These are phyloP conservation scores for Musa acuminata DNA, from an alignment of 176 grass and related monocot genomes.

Conservation along the genomic window DNA sequence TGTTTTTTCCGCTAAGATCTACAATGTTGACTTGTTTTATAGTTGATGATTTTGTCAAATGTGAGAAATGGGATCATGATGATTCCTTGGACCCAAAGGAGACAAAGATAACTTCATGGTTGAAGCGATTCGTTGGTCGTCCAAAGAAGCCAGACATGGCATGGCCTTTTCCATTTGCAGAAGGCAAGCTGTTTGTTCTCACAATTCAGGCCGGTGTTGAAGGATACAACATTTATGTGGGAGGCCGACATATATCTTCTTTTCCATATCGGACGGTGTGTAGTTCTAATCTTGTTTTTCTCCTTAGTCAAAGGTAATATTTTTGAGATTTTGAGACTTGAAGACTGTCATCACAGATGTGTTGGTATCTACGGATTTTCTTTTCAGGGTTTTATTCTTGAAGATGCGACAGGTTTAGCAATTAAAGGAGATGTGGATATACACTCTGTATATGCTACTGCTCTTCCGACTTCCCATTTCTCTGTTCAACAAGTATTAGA, in stretches of 20 bases:
- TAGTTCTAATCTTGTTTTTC: conserved; percentile 11
- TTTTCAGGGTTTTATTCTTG: conserved; percentile 66
- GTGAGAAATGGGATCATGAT: conserved; percentile 62
- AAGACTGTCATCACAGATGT: no score
- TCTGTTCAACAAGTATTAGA: conserved; percentile 68
- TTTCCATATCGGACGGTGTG: conserved; percentile 75
- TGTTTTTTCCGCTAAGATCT: conserved; percentile 9
- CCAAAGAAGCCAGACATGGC: conserved; percentile 86
- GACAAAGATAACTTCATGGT: conserved; percentile 58
- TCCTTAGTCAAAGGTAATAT: neutral
- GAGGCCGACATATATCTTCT: conserved; percentile 70
- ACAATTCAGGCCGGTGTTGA: conserved; percentile 70
- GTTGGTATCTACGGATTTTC: neutral
- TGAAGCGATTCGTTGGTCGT: conserved; percentile 80
- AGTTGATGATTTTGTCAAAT: conserved; percentile 74
- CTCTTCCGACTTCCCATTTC: conserved; percentile 62
- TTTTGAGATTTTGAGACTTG: conserved; percentile 6
- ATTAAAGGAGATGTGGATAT: conserved; percentile 56
- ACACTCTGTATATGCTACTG: conserved; percentile 69
- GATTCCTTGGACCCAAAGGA: conserved; percentile 34
- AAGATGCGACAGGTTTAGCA: conserved; percentile 76
- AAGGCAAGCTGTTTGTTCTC: conserved; percentile 80
- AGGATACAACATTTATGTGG: conserved; percentile 72
- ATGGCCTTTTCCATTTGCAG: conserved; percentile 79
- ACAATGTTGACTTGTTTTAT: conserved; percentile 19